Base-by-base conservation (phyloP, 2,329 filamentous ascomycete genomes). In the Scortechinia acanthostroma region DNA sequence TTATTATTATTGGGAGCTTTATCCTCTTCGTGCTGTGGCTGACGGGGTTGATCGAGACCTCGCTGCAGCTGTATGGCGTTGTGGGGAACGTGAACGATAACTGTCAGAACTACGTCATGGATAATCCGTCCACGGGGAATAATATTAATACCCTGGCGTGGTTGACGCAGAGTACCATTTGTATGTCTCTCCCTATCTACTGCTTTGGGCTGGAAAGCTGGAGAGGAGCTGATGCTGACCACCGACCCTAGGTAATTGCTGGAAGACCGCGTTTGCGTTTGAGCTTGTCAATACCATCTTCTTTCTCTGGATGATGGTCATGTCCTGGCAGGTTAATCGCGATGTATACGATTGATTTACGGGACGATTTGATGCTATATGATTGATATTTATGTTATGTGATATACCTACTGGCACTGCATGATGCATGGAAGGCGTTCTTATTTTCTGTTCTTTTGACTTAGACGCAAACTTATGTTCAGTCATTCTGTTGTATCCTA, bases 301-400 rank as follows among this genome's bases (percentile, higher is more conserved):
- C 53, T 71, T 81, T 55, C 57, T 83, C 19, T 84, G 78, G 75
- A 80, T 83, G 76, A 76, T 83, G 57, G 61, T 84, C 42, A 74
- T 83, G 68, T 74, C 72, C 4, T 72, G 65, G 58, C 72, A 77
- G 54, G 76, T 80, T 40, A 69, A 69, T 48, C 62, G 64, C 47
- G 68, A 68, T 48, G 57, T 63, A 46, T 69, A 65, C 50, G 59
- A 60, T 15, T 63, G 50, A 51, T n/a, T n/a, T 30, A n/a, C 25
- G 25, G 10, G 25, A 30, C n/a, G 25, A 10, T 30, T 30, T 30
- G 10, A 10, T 30, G 10, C 25, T 30, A 10, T 30, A 30, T 30
- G 25, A 30, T n/a, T 30, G 25, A 30, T 30, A n/a, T 30, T 10
- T 30, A 10, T 30, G 25, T 10, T 30, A n/a, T 30, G n/a, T 30